phyloP scores from a whole-genome alignment of 345 rosid species.

The Syzygium jambos region DNA sequence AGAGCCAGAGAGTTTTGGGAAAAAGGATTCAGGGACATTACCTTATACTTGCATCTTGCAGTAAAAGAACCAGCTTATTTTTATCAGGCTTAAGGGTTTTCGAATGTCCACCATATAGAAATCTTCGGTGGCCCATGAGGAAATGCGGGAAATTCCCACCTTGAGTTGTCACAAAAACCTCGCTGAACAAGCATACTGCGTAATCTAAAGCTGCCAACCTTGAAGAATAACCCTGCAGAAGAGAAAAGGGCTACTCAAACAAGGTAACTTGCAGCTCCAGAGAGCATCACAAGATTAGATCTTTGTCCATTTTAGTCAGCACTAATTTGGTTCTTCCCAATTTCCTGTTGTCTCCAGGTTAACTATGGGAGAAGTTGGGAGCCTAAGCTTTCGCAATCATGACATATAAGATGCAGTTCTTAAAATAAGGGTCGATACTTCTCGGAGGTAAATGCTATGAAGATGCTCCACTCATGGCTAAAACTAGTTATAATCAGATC shows the following conservation, averaged over 20 bases:
- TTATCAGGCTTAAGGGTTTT: constrained; percentile 87
- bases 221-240: constrained; percentile 67
- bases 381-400: background rate
- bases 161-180: constrained; percentile 87
- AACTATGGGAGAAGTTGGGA: background rate
- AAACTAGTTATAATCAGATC: background rate
- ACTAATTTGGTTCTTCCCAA: background rate
- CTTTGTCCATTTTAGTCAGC: background rate
- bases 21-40: constrained; percentile 6
- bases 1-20: background rate
- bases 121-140: constrained; percentile 92
- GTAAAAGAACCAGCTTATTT: constrained; percentile 63
- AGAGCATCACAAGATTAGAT: background rate
- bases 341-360: background rate
- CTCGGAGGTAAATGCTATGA: background rate
- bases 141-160: constrained; percentile 98
- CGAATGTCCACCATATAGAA: constrained; percentile 77
- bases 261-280: background rate
- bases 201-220: constrained; percentile 97
- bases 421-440: background rate
- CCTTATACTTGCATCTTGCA: constrained; percentile 76
- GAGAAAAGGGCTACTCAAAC: background rate
- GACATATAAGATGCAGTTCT: background rate
- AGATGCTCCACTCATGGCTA: background rate
- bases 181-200: constrained; percentile 77